Evolutionary conservation across 495 filamentous ascomycete genomes (phyloP), one percentile per base, ranked within the genome.

Genomic region (Apodospora peruviana): DNA sequence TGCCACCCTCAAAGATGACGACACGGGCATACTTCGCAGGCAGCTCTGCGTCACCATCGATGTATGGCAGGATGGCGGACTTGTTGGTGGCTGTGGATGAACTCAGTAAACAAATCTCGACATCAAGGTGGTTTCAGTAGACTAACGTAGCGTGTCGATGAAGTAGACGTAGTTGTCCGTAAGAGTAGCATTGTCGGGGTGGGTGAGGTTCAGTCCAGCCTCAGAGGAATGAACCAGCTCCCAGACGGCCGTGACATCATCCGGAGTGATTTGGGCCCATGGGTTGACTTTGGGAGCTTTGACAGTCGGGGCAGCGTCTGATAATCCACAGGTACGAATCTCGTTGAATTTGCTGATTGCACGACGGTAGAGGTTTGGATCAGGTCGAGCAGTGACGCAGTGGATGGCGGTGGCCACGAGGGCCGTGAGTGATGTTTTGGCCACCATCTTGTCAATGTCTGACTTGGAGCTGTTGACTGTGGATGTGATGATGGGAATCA

Each of bases 1-100:
- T 69, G 36, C 70, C 66, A n/a, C 70, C 63, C 48, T 70, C 60
- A 19, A 65, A 61, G 21, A 81, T 60, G 27, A 71, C 64, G 9
- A 65, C 76, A 34, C 72, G 71, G 37, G 78, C 77, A 53, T 72
- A 80, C 36, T 72, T 58, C 5, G 54, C 50, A 3, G 76, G 78
- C n/a, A 58, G 54, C 2, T 52, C 27, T 0, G 52, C 67, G 27
- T 53, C 48, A 27, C 67, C 65, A 45, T 77, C 65, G 8, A 81
- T 53, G 55, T 75, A 82, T 1, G 62, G 47, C 7, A 77, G 54
- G 18, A 66, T 67, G 50, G 69, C 69, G 1, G 76, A 71, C 55
- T 81, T 82, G 58, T 81, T 81, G 16, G 76, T 71, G 19, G 60
- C 50, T 53, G 27, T 25, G 23, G 14, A 21, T 51, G 4, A 40